phyloP scores from a whole-genome alignment of 805 yeast genomes.

The Starmerella stigmatis region DNA sequence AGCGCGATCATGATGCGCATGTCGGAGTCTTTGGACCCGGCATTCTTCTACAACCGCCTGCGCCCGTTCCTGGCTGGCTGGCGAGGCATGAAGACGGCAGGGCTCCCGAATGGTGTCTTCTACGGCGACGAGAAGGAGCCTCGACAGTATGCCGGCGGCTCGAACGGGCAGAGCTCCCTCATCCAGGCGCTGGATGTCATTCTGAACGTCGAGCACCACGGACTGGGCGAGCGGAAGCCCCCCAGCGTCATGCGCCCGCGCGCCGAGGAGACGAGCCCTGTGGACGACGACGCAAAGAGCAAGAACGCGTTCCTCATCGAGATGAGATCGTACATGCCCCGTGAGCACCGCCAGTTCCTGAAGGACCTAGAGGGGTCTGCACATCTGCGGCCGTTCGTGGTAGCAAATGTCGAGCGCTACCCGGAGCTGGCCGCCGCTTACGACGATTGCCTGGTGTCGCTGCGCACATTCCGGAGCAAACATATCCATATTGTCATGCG shows the following conservation, averaged over 20 bases:
- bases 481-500: constrained; percentile 89
- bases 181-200: constrained; percentile 78
- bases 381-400: constrained; percentile 55
- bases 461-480: constrained; percentile 79
- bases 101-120: constrained; percentile 64
- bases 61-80: constrained; percentile 92
- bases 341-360: constrained; percentile 67
- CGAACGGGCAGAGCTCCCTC: constrained; percentile 85
- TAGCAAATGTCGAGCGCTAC: constrained; percentile 31
- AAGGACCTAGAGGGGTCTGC: constrained; percentile 47
- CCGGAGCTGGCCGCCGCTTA: constrained; percentile 60
- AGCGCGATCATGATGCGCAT: constrained; percentile 65
- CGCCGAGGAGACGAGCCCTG: constrained; percentile 1
- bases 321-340: constrained; percentile 88
- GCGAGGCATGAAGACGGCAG: constrained; percentile 82
- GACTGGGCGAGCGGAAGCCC: constrained; percentile 51
- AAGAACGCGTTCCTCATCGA: constrained; percentile 52
- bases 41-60: constrained; percentile 72
- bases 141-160: constrained; percentile 69
- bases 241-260: constrained; percentile 16
- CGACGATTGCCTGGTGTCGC: constrained; percentile 83
- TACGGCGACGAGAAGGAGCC: constrained; percentile 58
- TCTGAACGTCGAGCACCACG: constrained; percentile 63
- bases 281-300: background rate
- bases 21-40: constrained; percentile 94